phyloP scores from a whole-genome alignment of 2,329 filamentous ascomycete genomes.

The Geoglossum cookeanum region DNA sequence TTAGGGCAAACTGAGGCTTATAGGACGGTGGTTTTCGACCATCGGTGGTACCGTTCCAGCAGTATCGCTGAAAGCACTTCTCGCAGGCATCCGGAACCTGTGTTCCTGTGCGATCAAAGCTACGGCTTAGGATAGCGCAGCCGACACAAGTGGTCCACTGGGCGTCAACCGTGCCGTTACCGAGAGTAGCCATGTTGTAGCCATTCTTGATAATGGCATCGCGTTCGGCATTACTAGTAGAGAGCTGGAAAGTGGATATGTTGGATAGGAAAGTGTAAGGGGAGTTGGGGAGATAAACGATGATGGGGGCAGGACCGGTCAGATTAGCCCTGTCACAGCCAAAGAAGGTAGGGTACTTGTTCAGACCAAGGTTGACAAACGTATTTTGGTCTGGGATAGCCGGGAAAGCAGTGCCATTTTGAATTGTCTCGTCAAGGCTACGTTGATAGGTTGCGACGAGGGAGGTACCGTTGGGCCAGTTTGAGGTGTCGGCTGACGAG shows the following conservation, averaged over 20 bases:
- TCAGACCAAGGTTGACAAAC: conserved; percentile 59
- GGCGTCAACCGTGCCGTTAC: conserved; percentile 44
- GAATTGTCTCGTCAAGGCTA: conserved; percentile 33
- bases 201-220: conserved; percentile 74
- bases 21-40: conserved; percentile 7
- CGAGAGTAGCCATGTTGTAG: conserved; percentile 65
- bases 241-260: conserved; percentile 53
- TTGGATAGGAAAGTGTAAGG: conserved; percentile 66
- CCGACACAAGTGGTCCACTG: conserved; percentile 67
- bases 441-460: conserved; percentile 57
- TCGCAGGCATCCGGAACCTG: conserved; percentile 51
- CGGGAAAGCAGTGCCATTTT: conserved; percentile 54
- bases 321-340: conserved; percentile 52
- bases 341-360: conserved; percentile 60
- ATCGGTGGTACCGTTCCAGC: conserved; percentile 68
- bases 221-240: conserved; percentile 45
- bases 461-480: conserved; percentile 62
- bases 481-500: conserved; percentile 50
- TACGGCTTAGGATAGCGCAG: conserved; percentile 68
- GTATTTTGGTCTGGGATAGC: conserved; percentile 54
- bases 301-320: conserved; percentile 40
- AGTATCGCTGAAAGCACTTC: conserved; percentile 63
- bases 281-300: conserved; percentile 77
- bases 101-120: conserved; percentile 51
- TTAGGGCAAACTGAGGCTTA: neutral